Conservation (phyloP, 2,329 filamentous ascomycete species). For the Alternaria infectoria region DNA sequence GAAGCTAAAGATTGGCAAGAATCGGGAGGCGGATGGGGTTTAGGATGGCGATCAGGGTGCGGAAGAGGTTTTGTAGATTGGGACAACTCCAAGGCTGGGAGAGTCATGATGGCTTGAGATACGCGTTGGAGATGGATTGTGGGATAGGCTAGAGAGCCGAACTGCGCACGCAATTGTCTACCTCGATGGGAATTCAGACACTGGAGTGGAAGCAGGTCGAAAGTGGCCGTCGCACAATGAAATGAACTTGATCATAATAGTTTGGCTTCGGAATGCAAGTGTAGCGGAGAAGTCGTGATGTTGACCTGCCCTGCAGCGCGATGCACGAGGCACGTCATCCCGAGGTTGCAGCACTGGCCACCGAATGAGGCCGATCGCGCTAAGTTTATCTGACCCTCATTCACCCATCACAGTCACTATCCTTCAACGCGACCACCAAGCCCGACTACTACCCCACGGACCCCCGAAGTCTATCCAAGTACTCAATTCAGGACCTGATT, state of each 20-base stretch:
- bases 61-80: background rate
- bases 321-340: conserved; percentile 24
- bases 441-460: background rate
- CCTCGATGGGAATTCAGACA: no score
- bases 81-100: background rate
- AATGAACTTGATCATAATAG: background rate
- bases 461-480: background rate
- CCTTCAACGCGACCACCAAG: conserved; percentile 7
- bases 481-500: no score
- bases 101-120: background rate
- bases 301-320: background rate
- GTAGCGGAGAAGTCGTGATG: background rate
- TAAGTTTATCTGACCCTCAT: conserved; percentile 36
- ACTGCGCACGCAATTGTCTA: background rate
- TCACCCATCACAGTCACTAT: conserved; percentile 13
- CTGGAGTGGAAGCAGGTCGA: background rate
- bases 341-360: conserved; percentile 29
- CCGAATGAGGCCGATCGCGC: conserved; percentile 6
- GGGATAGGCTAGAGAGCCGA: background rate
- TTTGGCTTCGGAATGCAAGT: background rate
- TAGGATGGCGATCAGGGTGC: background rate
- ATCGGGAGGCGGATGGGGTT: rapidly evolving
- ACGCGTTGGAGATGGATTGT: background rate
- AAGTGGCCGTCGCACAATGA: background rate
- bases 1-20: background rate